Conservation (phyloP, 2,329 filamentous ascomycete genomes). For the Fusarium mexicanum region DNA sequence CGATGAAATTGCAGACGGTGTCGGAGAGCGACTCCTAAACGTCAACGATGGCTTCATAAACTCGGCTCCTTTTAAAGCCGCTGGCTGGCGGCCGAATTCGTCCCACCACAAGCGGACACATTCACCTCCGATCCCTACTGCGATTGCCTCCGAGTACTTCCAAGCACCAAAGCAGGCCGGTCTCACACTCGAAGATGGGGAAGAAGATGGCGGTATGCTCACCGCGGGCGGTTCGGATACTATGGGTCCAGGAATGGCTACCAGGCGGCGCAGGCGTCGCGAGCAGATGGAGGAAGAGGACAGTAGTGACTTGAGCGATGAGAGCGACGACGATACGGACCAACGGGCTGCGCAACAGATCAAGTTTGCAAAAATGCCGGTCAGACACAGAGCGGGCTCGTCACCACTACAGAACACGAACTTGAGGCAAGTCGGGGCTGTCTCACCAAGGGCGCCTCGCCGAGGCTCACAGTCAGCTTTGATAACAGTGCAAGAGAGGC, state of each 20-base stretch:
- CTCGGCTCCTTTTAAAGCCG: conserved; percentile 82
- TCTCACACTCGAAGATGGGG: conserved; percentile 74
- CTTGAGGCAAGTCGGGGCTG: conserved; percentile 61
- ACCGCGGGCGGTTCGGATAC: conserved; percentile 75
- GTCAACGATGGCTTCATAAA: conserved; percentile 83
- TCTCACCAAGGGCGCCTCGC: conserved; percentile 61
- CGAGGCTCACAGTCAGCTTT: conserved; percentile 77
- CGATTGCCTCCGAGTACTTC: conserved; percentile 85
- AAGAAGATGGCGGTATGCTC: conserved; percentile 77
- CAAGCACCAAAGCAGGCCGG: conserved; percentile 72
- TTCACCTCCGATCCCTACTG: conserved; percentile 86
- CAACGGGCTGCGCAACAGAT: conserved; percentile 87
- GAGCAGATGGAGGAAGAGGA: conserved; percentile 87
- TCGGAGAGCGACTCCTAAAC: conserved; percentile 84
- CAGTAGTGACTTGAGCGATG: conserved; percentile 85
- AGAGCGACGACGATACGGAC: conserved; percentile 82
- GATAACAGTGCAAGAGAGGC: conserved; percentile 74
- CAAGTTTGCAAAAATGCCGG: conserved; percentile 95
- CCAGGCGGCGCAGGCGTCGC: conserved; percentile 71
- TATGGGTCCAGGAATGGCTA: conserved; percentile 72
- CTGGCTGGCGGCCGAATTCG: conserved; percentile 80
- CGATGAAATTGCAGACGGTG: conserved; percentile 81
- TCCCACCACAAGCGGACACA: conserved; percentile 84
- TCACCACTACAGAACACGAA: conserved; percentile 81
- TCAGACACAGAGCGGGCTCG: conserved; percentile 85